A percentile compares a stretch with the other conserved stretches of the same genome.
phyloP scores from a whole-genome alignment of 768 basidiomycete genomes.

The Russula emetica region DNA sequence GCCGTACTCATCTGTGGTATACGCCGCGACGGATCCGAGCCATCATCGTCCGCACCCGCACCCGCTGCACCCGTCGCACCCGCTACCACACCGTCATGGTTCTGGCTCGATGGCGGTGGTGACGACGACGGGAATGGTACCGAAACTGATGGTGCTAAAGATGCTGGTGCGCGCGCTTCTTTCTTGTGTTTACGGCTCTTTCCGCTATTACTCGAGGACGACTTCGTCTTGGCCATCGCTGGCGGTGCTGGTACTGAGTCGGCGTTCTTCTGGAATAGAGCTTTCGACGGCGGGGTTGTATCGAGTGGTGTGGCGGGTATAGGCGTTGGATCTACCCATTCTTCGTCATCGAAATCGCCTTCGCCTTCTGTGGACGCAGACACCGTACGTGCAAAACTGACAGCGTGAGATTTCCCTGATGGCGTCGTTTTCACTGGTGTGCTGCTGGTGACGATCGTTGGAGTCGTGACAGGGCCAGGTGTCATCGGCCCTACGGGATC shows the following conservation, averaged over 20 bases:
- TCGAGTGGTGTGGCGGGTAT: conserved; percentile 35
- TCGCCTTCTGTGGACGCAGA: conserved; percentile 34
- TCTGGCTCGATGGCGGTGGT: not conserved
- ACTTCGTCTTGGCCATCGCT: conserved; percentile 24
- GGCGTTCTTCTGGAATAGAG: conserved; percentile 8
- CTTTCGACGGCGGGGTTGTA: conserved; percentile 3
- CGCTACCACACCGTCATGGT: not conserved
- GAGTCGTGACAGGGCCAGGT: conserved; percentile 43
- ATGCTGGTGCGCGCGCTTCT: conserved; percentile 33
- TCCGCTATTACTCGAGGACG: conserved; percentile 28
- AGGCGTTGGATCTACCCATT: conserved; percentile 66
- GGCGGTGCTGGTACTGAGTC: not conserved
- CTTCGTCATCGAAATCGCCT: conserved; percentile 43
- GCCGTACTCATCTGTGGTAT: conserved; percentile 64
- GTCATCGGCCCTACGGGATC: conserved; percentile 68
- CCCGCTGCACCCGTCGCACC: not conserved
- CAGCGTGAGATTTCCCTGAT: conserved; percentile 33
- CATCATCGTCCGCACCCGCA: not conserved
- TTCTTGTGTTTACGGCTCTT: conserved; percentile 41
- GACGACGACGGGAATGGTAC: conserved; percentile 25
- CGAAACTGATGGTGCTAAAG: not conserved
- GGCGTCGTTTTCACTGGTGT: conserved; percentile 15
- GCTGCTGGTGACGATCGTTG: conserved; percentile 28
- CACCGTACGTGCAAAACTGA: conserved; percentile 34
- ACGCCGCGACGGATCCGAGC: conserved; percentile 24